Evolutionary conservation across 2,329 filamentous ascomycete species (phyloP), one percentile per base, ranked within the genome.

Genomic region (Myriosclerotinia scirpicola): DNA sequence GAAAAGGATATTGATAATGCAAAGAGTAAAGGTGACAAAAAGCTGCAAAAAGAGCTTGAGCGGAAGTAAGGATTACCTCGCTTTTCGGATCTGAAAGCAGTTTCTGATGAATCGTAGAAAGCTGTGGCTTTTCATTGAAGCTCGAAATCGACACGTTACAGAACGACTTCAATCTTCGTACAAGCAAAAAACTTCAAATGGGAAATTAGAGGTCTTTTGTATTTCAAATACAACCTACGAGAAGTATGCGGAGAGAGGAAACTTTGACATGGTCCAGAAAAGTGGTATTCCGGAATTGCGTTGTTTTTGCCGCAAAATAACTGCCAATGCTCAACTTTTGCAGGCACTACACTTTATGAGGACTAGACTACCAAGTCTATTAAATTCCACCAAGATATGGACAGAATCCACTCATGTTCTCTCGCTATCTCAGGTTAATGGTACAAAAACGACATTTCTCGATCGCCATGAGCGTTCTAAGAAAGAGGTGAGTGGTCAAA

Each of bases 221-320:
- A 74, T 79, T 0, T 78, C 76, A 7, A 78, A 78, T 67, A 74
- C 68, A 15, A 71, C 71, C 54, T 79, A 78, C 66, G 72, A 78
- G 52, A 75, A 77, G 60, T 75, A 75, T 63, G 71, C 70, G 20
- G 70, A 67, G 26, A 75, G 75, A 58, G 76, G 76, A 15, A 74
- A 76, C 55, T 52, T 48, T 3, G 71, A 73, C 2, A 67, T 73
- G 59, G 72, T 77, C 12, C 50, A 67, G 2, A 75, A 72, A 7
- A 78, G 75, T 38, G 75, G 75, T 0, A 72, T 79, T 34, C 76
- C 77, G 1, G 71, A 72, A 6, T 73, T 79, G 26, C 77, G 77
- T 34, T 68, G 66, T 11, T 78, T 76, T 62, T 78, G 77, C 64
- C 74, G 76, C 44, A 74, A 60, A 30, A 60, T 60, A 30, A 60